Conservation (phyloP, 2,329 filamentous ascomycete genomes). For the Aschersonia sp. region DNA sequence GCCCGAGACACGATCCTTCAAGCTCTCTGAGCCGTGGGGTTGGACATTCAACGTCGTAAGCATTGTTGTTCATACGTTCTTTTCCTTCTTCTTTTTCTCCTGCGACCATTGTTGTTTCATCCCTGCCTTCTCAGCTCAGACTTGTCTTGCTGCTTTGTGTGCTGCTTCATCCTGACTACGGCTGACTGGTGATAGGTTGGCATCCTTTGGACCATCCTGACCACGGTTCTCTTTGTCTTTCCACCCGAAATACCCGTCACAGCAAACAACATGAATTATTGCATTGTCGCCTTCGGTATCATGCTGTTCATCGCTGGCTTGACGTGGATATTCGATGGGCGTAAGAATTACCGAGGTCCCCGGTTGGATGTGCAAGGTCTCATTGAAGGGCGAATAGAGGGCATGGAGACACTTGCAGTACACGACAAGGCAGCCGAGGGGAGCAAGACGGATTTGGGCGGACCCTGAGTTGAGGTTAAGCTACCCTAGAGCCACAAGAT, state of each 20-base stretch:
- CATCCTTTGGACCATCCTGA: conserved; percentile 52
- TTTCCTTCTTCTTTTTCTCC: too few species aligned
- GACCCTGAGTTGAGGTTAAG: not conserved
- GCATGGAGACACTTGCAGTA: not conserved
- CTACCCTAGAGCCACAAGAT: not conserved
- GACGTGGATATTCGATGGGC: conserved; percentile 33
- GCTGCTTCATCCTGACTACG: not conserved
- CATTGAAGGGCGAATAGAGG: conserved; percentile 2
- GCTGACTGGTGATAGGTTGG: conserved; percentile 21
- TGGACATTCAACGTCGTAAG: conserved; percentile 19
- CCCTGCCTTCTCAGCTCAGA: too few species aligned
- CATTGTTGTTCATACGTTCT: not conserved
- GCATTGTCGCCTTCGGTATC: conserved; percentile 31
- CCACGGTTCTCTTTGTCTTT: conserved; percentile 62
- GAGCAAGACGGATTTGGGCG: too few species aligned
- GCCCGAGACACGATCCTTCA: conserved; percentile 31
- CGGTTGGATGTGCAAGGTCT: conserved; percentile 8
- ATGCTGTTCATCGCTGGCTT: conserved; percentile 27
- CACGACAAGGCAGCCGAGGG: not conserved
- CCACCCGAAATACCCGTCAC: conserved; percentile 52
- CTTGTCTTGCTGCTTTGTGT: not conserved
- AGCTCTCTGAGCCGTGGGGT: conserved; percentile 18
- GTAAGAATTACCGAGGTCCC: conserved; percentile 29
- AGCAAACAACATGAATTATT: conserved; percentile 52
- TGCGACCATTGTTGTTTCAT: too few species aligned